Conservation (phyloP, 805 yeast genomes). For the Cyberlindnera bimundalis region DNA sequence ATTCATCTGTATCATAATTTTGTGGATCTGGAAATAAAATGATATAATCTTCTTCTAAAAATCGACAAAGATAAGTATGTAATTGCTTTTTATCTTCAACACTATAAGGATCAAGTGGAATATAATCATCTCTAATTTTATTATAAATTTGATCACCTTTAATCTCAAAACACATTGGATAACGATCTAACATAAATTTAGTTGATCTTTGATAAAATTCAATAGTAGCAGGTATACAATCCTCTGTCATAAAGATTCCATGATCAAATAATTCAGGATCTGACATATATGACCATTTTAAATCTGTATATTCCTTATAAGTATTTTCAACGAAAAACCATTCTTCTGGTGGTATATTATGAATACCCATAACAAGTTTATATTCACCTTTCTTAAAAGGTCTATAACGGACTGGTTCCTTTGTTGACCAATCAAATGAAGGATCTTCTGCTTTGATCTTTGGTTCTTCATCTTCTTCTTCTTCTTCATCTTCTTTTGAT, state of each 20-base stretch:
- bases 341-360: constrained; percentile 45
- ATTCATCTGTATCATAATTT: constrained; percentile 46
- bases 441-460: constrained; percentile 31
- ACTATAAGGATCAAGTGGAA: constrained; percentile 25
- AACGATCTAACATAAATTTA: constrained; percentile 23
- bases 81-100: constrained; percentile 22
- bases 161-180: constrained; percentile 26
- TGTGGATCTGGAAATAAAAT: constrained; percentile 42
- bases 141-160: constrained; percentile 24
- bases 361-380: constrained; percentile 61
- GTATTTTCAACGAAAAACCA: constrained; percentile 62
- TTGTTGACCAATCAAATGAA: constrained; percentile 41
- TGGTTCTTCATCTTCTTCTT: background rate
- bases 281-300: constrained; percentile 35
- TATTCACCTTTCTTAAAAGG: constrained; percentile 63
- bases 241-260: constrained; percentile 33
- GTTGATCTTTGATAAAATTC: constrained; percentile 26
- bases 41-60: constrained; percentile 40
- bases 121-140: constrained; percentile 25
- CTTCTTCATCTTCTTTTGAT: background rate
- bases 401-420: constrained; percentile 43
- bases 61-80: constrained; percentile 18
- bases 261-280: constrained; percentile 33
- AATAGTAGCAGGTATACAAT: constrained; percentile 21
- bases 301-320: constrained; percentile 42